Evolutionary conservation across 2,329 filamentous ascomycete species (phyloP).

Genomic region (Phialocephala sp.): DNA sequence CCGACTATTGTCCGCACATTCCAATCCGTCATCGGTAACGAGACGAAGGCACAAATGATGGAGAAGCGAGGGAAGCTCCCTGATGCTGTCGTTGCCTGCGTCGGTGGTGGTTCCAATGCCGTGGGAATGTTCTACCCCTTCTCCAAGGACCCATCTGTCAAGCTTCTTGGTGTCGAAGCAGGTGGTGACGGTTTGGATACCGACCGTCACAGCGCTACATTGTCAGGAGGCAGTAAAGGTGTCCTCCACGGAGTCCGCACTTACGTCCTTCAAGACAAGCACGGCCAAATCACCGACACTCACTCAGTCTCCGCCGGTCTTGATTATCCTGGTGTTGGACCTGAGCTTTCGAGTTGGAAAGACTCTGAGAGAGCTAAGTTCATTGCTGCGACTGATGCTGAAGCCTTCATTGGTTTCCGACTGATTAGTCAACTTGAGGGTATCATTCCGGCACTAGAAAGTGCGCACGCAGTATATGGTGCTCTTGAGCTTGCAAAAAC

Average conservation of each 20-base stretch:
- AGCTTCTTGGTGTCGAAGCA: slow-evolving; percentile 91
- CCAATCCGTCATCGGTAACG: slow-evolving; percentile 93
- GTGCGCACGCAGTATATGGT: slow-evolving; percentile 89
- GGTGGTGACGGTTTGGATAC: slow-evolving; percentile 93
- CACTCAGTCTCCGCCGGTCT: slow-evolving; percentile 96
- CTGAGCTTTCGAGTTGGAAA: slow-evolving; percentile 92
- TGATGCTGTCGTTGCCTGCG: slow-evolving; percentile 94
- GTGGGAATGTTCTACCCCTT: slow-evolving; percentile 99
- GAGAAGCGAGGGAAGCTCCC: slow-evolving; percentile 86
- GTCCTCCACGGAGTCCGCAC: slow-evolving; percentile 96
- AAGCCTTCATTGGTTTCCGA: slow-evolving; percentile 88
- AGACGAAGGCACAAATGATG: slow-evolving; percentile 92
- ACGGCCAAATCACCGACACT: slow-evolving; percentile 93
- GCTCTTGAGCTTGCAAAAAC: slow-evolving; percentile 90
- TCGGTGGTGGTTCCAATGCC: slow-evolving; percentile 94
- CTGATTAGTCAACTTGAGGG: slow-evolving; percentile 87
- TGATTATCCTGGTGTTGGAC: slow-evolving; percentile 96
- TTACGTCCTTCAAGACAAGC: slow-evolving; percentile 89
- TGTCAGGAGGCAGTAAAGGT: slow-evolving; percentile 85
- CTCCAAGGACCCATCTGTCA: slow-evolving; percentile 80
- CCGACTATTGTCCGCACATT: slow-evolving; percentile 97
- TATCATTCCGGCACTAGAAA: slow-evolving; percentile 95
- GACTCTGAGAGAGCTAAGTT: slow-evolving; percentile 86
- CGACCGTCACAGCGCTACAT: slow-evolving; percentile 81
- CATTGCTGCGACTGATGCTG: slow-evolving; percentile 86